Evolutionary conservation across 179 eudicot genomes (phyloP).

Genomic region (Dionaea muscipula): DNA sequence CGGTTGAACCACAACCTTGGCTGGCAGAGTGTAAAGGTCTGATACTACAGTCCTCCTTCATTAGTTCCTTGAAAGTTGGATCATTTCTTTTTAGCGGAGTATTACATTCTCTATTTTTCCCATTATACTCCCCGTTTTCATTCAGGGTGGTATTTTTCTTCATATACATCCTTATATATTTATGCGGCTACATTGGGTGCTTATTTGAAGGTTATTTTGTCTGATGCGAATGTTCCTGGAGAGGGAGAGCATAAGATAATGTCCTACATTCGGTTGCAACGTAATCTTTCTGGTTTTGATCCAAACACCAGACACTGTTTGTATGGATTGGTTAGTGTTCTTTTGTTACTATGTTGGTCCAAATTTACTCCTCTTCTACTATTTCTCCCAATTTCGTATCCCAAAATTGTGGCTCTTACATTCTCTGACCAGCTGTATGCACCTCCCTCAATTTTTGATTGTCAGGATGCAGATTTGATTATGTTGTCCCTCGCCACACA

Average conservation of each 20-base stretch:
- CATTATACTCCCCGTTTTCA: conserved; percentile 25
- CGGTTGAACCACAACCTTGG: conserved; percentile 66
- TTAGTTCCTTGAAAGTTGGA: conserved; percentile 20
- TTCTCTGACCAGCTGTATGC: not conserved
- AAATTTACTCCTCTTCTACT: not conserved
- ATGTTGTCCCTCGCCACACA: conserved; percentile 92
- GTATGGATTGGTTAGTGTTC: conserved; percentile 74
- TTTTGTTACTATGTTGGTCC: conserved; percentile 5
- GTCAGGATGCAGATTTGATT: conserved; percentile 96
- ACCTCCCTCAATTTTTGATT: conserved; percentile 6
- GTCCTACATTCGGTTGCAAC: conserved; percentile 89
- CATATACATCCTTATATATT: conserved; percentile 38
- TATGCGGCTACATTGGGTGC: conserved; percentile 50
- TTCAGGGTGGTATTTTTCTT: conserved; percentile 32
- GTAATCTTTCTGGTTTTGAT: conserved; percentile 78
- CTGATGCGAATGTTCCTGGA: conserved; percentile 98
- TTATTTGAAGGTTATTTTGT: conserved; percentile 89
- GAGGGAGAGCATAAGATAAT: conserved; percentile 98
- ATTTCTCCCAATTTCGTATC: conserved; percentile 7
- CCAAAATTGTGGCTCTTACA: too few species aligned
- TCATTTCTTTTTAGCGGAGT: conserved; percentile 33
- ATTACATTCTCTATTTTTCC: conserved; percentile 27
- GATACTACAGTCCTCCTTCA: conserved; percentile 11
- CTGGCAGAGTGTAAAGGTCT: conserved; percentile 74
- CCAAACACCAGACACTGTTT: conserved; percentile 90